These are phyloP conservation scores for Apiospora kogelbergensis DNA, from an alignment of 2,329 filamentous ascomycete species.

Conservation along the genomic window DNA sequence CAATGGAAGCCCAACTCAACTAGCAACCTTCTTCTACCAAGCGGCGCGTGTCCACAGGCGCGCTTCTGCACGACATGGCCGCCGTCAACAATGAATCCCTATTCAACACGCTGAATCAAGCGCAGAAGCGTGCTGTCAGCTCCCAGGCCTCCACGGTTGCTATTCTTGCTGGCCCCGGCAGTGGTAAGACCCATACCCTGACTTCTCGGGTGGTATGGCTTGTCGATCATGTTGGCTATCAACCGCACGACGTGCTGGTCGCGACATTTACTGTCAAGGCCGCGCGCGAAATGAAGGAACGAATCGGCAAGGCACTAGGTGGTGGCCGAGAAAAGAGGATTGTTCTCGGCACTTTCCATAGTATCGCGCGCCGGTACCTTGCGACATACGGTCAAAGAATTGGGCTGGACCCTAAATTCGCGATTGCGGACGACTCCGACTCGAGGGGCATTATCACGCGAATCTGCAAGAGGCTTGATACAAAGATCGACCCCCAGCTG, in stretches of 20 bases:
- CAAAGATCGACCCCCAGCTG: constrained; percentile 66
- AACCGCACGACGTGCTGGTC: constrained; percentile 86
- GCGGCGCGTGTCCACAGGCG: background rate
- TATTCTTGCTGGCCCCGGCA: constrained; percentile 67
- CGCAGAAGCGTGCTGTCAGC: constrained; percentile 56
- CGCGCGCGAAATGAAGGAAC: constrained; percentile 86
- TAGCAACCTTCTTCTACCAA: background rate
- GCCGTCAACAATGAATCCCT: constrained; percentile 28
- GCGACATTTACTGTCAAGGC: constrained; percentile 98
- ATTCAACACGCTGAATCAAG: constrained; percentile 52
- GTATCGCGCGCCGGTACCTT: constrained; percentile 83
- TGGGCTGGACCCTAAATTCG: constrained; percentile 79
- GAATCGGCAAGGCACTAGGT: constrained; percentile 80
- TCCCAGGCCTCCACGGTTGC: constrained; percentile 57
- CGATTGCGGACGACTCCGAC: constrained; percentile 85
- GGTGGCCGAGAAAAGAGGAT: constrained; percentile 72
- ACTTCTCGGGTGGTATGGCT: constrained; percentile 91
- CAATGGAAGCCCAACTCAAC: background rate
- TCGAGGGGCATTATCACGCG: constrained; percentile 76
- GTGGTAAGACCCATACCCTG: constrained; percentile 92
- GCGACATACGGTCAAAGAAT: constrained; percentile 82
- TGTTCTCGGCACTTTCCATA: constrained; percentile 92
- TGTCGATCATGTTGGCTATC: constrained; percentile 67
- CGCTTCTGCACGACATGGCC: constrained; percentile 13
- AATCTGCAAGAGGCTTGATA: constrained; percentile 73